These are phyloP conservation scores for Fusarium pininemorale DNA, from an alignment of 2,329 filamentous ascomycete species.

Conservation along the genomic window DNA sequence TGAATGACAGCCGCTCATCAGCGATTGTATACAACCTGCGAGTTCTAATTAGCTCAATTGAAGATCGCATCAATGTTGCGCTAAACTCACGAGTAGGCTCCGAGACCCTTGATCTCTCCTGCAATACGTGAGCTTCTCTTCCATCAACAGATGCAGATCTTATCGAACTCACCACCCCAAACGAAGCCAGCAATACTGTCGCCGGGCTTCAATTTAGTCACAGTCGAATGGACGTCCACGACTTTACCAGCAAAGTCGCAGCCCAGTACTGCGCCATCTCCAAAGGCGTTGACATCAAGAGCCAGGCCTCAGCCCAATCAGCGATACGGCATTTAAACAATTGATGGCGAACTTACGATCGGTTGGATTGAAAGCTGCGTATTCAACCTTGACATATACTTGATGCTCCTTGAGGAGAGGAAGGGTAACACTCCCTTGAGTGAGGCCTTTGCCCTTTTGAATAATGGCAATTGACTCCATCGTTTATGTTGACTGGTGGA, in stretches of 20 bases:
- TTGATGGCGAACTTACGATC: conserved; percentile 20
- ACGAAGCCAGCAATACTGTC: conserved; percentile 36
- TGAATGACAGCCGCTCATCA: conserved; percentile 52
- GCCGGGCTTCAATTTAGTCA: conserved; percentile 17
- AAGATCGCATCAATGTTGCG: too few species aligned
- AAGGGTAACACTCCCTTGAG: not conserved
- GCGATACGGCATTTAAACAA: accelerated
- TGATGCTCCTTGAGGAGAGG: conserved; percentile 30
- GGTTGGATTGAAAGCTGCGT: conserved; percentile 42
- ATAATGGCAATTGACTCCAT: conserved; percentile 17
- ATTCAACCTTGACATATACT: conserved; percentile 33
- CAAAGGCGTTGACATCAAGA: conserved; percentile 50
- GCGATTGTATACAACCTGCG: conserved; percentile 49
- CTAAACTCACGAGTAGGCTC: conserved; percentile 44
- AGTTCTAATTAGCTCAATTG: not conserved
- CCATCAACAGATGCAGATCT: accelerated
- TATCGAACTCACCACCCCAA: conserved; percentile 39
- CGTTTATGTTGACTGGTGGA: accelerated
- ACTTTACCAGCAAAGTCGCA: conserved; percentile 50
- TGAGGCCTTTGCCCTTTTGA: conserved; percentile 1
- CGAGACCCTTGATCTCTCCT: conserved; percentile 44
- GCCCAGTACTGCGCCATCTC: conserved; percentile 48
- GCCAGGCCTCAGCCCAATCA: conserved; percentile 33
- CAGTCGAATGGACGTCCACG: conserved; percentile 40
- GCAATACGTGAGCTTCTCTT: not conserved